Base-by-base conservation (phyloP, 192 early-diverging fungal genomes). In the Linnemannia schmuckeri region DNA sequence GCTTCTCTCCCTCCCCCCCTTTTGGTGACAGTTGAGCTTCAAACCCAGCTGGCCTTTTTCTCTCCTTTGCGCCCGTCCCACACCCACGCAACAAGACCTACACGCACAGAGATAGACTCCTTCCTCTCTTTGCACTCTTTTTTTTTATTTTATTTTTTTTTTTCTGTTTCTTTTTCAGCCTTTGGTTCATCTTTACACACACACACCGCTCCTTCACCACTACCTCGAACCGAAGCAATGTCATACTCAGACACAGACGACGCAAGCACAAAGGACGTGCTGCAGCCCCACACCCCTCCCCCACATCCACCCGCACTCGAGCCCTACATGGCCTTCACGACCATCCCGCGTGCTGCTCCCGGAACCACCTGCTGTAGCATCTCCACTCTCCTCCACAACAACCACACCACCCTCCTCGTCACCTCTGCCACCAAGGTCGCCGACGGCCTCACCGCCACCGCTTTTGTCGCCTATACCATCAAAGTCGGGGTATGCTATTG, bases 401-500 rank as follows among this genome's bases (percentile, higher is more conserved):
- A 78, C 2, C 83, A 85, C 74, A 88, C 74, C 22, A 83, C 84
- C 40, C 88, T 92, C 42, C 82, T 88, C 63, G 90, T 92, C 76
- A 92, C 88, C 37, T 89, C 88, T 24, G 83, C 90, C 44, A 82
- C 89, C 37, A 92, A 92, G 72, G 88, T 90, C 61, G 88, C 90
- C 37, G 90, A 92, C 55, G 83, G 90, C 72, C 80, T 88, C 47
- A 81, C 88, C 30, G 88, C 88, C 37, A 91, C 88, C 41, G 74
- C 88, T 41, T 93, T 88, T 85, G 89, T 93, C 63, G 85, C 91
- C 69, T 93, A 93, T 78, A 89, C 80, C 46, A 91, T 93, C 81
- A 88, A 88, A 75, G 66, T 90, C 68, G 91, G 85, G 75, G 92
- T 93, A 90, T 78, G 78, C 83, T 24, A 12, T 63, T 69, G 8